phyloP scores from a whole-genome alignment of 1,139 yeast genomes.

The Blastobotrys elegans region DNA sequence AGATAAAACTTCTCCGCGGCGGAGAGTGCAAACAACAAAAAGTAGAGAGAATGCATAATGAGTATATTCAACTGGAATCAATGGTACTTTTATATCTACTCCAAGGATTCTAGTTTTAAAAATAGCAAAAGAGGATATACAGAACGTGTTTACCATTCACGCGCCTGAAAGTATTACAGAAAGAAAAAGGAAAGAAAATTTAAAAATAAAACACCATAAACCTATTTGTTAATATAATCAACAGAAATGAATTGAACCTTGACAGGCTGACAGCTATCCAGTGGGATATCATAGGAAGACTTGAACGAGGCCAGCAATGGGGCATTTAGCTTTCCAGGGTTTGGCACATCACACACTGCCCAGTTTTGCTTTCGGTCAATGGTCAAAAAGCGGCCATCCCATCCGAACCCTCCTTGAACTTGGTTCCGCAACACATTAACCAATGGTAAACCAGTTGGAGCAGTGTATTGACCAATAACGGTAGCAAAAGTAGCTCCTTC shows the following conservation, averaged over 20 bases:
- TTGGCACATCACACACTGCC: not conserved
- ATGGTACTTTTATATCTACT: no score
- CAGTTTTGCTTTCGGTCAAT: not conserved
- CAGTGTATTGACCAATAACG: conserved; percentile 6
- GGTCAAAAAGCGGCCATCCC: conserved; percentile 3
- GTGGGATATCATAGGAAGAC: not conserved
- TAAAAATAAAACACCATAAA: not conserved
- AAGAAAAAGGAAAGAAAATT: not conserved
- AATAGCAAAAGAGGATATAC: no score
- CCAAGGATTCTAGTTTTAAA: no score
- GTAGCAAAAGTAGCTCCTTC: conserved; percentile 3
- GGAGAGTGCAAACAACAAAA: no score
- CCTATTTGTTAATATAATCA: not conserved
- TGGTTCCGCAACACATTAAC: conserved; percentile 2
- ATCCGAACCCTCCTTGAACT: conserved; percentile 5
- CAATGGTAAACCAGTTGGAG: conserved; percentile 2
- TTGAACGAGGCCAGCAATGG: not conserved
- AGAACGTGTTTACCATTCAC: no score
- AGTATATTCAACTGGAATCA: no score
- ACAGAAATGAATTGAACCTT: not conserved
- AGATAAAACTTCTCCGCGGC: not conserved
- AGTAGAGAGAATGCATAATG: no score
- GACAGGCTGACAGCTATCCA: not conserved
- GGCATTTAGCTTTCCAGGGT: not conserved
- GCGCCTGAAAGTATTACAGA: no score